Percentiles rank a stretch among this genome's conserved stretches.
phyloP scores from a whole-genome alignment of 805 yeast genomes.

The Kockiozyma suomiensis region DNA sequence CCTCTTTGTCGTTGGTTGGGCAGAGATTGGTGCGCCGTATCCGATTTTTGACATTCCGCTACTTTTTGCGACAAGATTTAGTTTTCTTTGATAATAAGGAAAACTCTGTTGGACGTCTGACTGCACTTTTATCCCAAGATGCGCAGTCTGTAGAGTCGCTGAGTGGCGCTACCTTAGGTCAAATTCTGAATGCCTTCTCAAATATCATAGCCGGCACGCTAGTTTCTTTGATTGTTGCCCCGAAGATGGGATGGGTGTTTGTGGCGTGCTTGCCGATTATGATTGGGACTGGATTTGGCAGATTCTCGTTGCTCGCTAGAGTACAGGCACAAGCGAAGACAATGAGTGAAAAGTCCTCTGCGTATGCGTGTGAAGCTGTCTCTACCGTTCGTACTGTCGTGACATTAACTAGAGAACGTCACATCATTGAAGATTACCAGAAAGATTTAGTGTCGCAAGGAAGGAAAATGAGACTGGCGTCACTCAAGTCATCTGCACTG shows the following conservation, averaged over 20 bases:
- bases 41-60: slow-evolving; percentile 33
- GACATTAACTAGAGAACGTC: slow-evolving; percentile 47
- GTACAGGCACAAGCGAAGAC: slow-evolving; percentile 44
- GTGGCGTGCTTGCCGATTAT: slow-evolving; percentile 43
- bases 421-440: slow-evolving; percentile 42
- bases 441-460: slow-evolving; percentile 17
- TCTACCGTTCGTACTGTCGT: slow-evolving; percentile 49
- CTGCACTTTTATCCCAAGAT: slow-evolving; percentile 37
- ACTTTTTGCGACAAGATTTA: slow-evolving; percentile 38
- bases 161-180: slow-evolving; percentile 48
- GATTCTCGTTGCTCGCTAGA: slow-evolving; percentile 42
- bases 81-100: slow-evolving; percentile 37
- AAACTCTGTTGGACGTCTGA: slow-evolving; percentile 37
- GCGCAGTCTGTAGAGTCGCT: slow-evolving; percentile 28
- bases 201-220: slow-evolving; percentile 46
- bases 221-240: slow-evolving; percentile 45
- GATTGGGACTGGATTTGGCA: slow-evolving; percentile 47
- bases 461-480: not conserved
- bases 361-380: slow-evolving; percentile 48
- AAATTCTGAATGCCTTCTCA: slow-evolving; percentile 43
- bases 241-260: slow-evolving; percentile 48
- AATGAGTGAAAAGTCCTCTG: slow-evolving; percentile 45
- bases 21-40: slow-evolving; percentile 36
- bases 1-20: slow-evolving; percentile 17
- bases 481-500: slow-evolving; percentile 20